These are phyloP conservation scores for Pythium volutum DNA, from an alignment of 352 stramenopile genomes.

Conservation along the genomic window DNA sequence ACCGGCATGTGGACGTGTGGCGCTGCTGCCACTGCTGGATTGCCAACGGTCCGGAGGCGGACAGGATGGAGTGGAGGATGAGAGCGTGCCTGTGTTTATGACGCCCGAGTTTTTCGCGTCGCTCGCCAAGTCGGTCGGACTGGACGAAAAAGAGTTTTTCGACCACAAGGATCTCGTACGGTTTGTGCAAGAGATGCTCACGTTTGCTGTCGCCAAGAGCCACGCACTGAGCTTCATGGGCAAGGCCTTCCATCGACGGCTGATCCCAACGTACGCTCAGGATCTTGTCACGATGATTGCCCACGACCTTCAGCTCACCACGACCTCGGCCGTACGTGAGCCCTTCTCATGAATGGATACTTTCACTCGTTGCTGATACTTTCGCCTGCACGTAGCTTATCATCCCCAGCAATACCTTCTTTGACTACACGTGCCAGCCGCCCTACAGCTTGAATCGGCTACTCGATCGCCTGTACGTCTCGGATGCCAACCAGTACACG, in stretches of 20 bases:
- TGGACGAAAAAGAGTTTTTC: slow-evolving; percentile 24
- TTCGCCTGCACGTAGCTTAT: too few relatives aligned
- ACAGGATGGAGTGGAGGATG: neutral
- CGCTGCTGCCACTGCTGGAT: slow-evolving; percentile 18
- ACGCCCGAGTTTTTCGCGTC: slow-evolving; percentile 38
- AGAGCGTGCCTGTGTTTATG: slow-evolving; percentile 25
- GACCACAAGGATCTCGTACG: slow-evolving; percentile 40
- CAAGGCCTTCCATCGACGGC: slow-evolving; percentile 53
- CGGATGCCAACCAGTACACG: slow-evolving; percentile 32
- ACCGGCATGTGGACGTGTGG: slow-evolving; percentile 6
- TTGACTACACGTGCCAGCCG: slow-evolving; percentile 46
- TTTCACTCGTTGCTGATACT: too few relatives aligned
- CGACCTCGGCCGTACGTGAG: slow-evolving; percentile 32
- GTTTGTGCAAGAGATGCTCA: slow-evolving; percentile 49
- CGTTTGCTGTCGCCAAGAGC: slow-evolving; percentile 54
- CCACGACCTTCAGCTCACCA: slow-evolving; percentile 41
- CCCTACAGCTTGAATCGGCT: slow-evolving; percentile 51
- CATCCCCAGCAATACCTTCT: slow-evolving; percentile 42
- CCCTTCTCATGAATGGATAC: neutral
- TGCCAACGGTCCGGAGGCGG: slow-evolving; percentile 1
- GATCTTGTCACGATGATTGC: slow-evolving; percentile 43
- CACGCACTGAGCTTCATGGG: slow-evolving; percentile 50
- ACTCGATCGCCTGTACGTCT: slow-evolving; percentile 39
- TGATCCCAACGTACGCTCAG: slow-evolving; percentile 46
- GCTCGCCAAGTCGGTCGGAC: slow-evolving; percentile 16